phyloP scores from a whole-genome alignment of 148 eudicot genomes.

The Chenopodium berlandieri region DNA sequence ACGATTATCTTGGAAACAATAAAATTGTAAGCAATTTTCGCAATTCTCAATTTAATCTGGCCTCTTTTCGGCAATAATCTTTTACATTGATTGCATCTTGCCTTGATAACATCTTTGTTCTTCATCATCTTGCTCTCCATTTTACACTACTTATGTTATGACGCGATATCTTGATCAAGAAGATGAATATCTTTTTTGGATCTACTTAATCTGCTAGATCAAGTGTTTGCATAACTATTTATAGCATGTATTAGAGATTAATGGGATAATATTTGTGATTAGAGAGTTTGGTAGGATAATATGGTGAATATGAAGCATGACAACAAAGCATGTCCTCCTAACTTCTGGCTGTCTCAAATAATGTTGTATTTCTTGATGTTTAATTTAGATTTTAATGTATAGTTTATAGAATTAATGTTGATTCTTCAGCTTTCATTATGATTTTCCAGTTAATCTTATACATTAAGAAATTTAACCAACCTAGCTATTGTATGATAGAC shows the following conservation, averaged over 20 bases:
- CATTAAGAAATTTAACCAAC: not conserved
- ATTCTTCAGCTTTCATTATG: not conserved
- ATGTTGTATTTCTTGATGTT: not conserved
- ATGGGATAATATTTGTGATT: not conserved
- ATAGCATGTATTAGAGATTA: not conserved
- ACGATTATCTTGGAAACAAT: not conserved
- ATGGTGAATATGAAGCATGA: not conserved
- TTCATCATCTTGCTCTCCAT: not conserved
- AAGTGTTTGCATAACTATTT: not conserved
- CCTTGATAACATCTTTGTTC: slow-evolving; percentile 1
- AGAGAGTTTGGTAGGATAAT: not conserved
- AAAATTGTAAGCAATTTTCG: not conserved
- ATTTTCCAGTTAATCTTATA: not conserved
- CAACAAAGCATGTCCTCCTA: slow-evolving; percentile 4
- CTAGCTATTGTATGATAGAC: too few species aligned
- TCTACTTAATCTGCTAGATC: not conserved
- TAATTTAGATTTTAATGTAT: not conserved
- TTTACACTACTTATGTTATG: not conserved
- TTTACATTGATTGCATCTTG: not conserved
- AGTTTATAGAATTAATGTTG: too few species aligned
- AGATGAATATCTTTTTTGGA: not conserved
- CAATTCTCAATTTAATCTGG: slow-evolving; percentile 8
- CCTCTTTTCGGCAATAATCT: not conserved
- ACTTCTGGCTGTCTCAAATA: not conserved
- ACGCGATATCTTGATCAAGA: not conserved